Conservation (phyloP, 768 basidiomycete species). For the Clathrus columnatus region DNA sequence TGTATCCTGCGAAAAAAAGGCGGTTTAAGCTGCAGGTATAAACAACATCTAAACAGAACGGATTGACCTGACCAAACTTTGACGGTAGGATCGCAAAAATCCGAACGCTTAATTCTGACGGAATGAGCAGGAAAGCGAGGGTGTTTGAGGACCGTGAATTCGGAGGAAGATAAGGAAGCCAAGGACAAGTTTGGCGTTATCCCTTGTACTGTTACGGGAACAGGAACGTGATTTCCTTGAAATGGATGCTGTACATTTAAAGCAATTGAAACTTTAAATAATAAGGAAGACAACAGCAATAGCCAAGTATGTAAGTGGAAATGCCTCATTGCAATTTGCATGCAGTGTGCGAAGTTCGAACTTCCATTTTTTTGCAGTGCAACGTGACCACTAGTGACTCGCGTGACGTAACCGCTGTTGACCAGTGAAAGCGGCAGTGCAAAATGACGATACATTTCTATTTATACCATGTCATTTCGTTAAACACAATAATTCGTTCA, state of each 20-base stretch:
- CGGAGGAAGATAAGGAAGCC: background rate
- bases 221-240: background rate
- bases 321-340: background rate
- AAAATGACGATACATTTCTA: no score
- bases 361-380: no score
- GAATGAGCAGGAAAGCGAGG: constrained; percentile 20
- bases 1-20: constrained; percentile 38
- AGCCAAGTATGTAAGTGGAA: background rate
- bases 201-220: no score
- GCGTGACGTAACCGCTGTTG: no score
- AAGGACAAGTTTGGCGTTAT: no score
- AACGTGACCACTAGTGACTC: no score
- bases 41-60: background rate
- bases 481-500: background rate
- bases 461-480: background rate
- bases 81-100: constrained; percentile 36
- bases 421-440: background rate
- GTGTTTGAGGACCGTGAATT: constrained; percentile 14
- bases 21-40: background rate
- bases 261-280: background rate
- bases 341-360: no score
- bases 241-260: background rate
- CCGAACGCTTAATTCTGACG: constrained; percentile 31
- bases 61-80: constrained; percentile 10
- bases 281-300: no score